These are phyloP conservation scores for Nyctanthes arbortristis DNA, from an alignment of 257 asterid genomes.

Conservation along the genomic window DNA sequence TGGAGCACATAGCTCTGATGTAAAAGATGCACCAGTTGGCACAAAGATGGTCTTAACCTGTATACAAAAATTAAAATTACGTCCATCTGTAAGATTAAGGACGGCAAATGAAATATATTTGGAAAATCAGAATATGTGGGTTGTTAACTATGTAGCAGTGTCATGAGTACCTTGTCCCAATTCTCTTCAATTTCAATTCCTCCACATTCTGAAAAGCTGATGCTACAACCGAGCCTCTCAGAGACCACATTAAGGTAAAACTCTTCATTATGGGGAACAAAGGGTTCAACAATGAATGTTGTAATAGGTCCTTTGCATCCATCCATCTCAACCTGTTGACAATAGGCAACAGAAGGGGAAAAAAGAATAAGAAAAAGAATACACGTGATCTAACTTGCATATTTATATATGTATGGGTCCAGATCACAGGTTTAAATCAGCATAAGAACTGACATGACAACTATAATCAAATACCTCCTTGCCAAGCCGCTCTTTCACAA, in stretches of 20 bases:
- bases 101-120: neutral
- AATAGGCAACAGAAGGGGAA: neutral
- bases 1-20: constrained; percentile 85
- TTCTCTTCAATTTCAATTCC: constrained; percentile 97
- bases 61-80: neutral
- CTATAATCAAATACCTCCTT: constrained; percentile 62
- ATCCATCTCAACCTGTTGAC: constrained; percentile 83
- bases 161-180: constrained; percentile 79
- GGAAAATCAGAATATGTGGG: neutral
- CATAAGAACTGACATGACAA: neutral
- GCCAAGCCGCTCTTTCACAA: constrained; percentile 86
- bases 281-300: constrained; percentile 93
- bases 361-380: neutral
- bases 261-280: constrained; percentile 86
- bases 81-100: neutral
- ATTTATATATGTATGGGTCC: neutral
- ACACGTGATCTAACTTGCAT: neutral
- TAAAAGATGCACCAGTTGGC: constrained; percentile 68
- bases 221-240: constrained; percentile 87
- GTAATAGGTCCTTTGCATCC: constrained; percentile 98
- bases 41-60: constrained; percentile 82
- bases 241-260: constrained; percentile 88
- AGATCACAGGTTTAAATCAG: neutral
- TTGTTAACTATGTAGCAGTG: neutral
- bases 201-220: constrained; percentile 96